A percentile compares a stretch with the other conserved stretches of the same genome.
phyloP scores from a whole-genome alignment of 2,329 filamentous ascomycete genomes.

The Diplodia corticola region DNA sequence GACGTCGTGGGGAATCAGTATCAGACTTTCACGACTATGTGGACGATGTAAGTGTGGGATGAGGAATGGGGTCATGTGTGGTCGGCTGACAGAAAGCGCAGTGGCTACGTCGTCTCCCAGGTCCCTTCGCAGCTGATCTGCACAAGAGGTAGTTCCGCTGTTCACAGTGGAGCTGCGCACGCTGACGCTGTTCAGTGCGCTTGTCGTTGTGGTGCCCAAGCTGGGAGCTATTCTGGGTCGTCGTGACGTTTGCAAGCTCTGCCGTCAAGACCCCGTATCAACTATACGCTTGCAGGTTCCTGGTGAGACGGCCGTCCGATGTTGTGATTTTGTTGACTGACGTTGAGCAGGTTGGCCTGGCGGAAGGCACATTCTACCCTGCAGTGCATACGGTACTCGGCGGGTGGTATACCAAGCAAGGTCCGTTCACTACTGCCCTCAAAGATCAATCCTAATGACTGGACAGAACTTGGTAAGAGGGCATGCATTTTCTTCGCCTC shows the following conservation, averaged over 20 bases:
- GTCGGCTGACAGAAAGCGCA: not conserved
- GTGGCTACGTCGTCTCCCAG: constrained; percentile 9
- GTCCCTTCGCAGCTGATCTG: constrained; percentile 3
- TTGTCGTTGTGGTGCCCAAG: constrained; percentile 6
- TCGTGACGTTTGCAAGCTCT: constrained; percentile 6
- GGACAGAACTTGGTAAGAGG: not conserved
- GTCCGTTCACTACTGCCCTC: not conserved
- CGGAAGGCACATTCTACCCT: constrained; percentile 10
- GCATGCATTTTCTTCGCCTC: constrained; percentile 14
- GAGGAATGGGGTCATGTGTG: too few species aligned
- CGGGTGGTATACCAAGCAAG: constrained; percentile 14
- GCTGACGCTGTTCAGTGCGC: not conserved
- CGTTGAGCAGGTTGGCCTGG: not conserved
- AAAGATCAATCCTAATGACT: not conserved
- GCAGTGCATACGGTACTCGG: constrained; percentile 16
- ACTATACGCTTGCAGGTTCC: constrained; percentile 10
- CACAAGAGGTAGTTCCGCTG: not conserved
- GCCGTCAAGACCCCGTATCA: constrained; percentile 7
- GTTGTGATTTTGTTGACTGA: not conserved
- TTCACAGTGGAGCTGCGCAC: not conserved
- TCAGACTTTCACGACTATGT: constrained; percentile 21
- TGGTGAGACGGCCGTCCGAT: not conserved
- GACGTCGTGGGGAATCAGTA: constrained; percentile 60
- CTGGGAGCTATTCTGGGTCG: constrained; percentile 18
- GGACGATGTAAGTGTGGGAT: not conserved